These are phyloP conservation scores for Dactylorhiza incarnata DNA, from an alignment of 106 monocot species.

Conservation along the genomic window DNA sequence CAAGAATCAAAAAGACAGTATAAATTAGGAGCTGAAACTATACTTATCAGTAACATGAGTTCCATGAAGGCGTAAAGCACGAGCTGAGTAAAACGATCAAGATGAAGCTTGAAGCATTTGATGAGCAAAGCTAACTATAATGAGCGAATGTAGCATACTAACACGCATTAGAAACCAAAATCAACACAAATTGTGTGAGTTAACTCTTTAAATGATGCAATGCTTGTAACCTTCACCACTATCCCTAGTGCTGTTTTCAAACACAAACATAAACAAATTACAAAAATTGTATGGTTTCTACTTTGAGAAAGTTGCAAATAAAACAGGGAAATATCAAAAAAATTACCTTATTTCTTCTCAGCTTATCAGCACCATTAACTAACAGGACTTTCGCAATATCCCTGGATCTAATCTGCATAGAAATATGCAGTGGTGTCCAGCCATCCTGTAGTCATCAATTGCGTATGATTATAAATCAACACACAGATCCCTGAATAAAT, in stretches of 20 bases:
- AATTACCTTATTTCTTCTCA: slow-evolving; percentile 77
- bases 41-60: not conserved
- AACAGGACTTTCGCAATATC: slow-evolving; percentile 85
- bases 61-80: too few species aligned
- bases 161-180: not conserved
- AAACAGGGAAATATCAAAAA: not conserved
- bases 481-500: not conserved
- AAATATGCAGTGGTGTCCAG: slow-evolving; percentile 90
- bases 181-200: not conserved
- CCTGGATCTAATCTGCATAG: slow-evolving; percentile 80
- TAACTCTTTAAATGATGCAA: too few species aligned
- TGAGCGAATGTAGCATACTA: not conserved
- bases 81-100: not conserved
- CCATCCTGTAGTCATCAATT: slow-evolving; percentile 54
- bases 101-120: not conserved
- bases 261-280: not conserved
- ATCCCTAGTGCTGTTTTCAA: too few species aligned
- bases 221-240: too few species aligned
- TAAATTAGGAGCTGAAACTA: not conserved
- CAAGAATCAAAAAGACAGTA: not conserved
- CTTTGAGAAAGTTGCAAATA: not conserved
- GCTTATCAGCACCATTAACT: slow-evolving; percentile 80
- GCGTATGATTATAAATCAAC: slow-evolving; percentile 3
- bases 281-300: not conserved
- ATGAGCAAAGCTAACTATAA: not conserved